Base-by-base conservation (phyloP, 2,329 filamentous ascomycete genomes). In the Ophiostoma sp. region DNA sequence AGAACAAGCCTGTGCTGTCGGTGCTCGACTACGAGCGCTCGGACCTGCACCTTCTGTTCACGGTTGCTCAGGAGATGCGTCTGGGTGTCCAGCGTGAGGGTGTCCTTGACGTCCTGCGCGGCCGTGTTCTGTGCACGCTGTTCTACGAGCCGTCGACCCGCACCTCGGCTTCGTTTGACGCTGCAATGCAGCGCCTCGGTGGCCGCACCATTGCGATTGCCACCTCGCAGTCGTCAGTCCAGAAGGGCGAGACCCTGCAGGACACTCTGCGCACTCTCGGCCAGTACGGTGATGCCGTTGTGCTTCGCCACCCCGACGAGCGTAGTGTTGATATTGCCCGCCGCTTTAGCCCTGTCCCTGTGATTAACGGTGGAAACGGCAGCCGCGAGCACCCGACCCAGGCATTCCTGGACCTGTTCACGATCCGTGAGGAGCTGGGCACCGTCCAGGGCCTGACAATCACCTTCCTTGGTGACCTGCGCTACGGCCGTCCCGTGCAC, bases 131-230 rank as follows among this genome's bases (percentile, higher is more conserved):
- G 49, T 92, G 90, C 80, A 95, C 92, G 2, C 87, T 99, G 81
- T 99, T 99, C 85, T 99, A 93, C 79, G 95, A 99, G 83, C 95
- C 95, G 1, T 98, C 94, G 0, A 99, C 95, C 2, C 87, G 95
- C 67, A 99, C 95, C 5, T 97, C 94, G 12, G 88, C 91, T 49
- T 99, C 95, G 3, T 99, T 99, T 75, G 95, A 99, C 76, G 91
- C 94, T 68, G 95, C 95, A 58, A 99, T 99, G 95, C 96, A 99
- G 83, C 90, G 96, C 66, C 89, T 99, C 5, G 95, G 95, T 73
- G 95, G 95, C 64, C 87, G 92, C 65, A 94, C 90, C 3, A 85
- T 99, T 67, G 84, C 89, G 66, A 89, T 98, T 75, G 84, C 92
- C 55, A 96, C 94, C 2, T 85, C 88, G 5, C 87, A 91, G 73